Base-by-base conservation (phyloP, 768 basidiomycete genomes). In the Pulveroboletus sp. region DNA sequence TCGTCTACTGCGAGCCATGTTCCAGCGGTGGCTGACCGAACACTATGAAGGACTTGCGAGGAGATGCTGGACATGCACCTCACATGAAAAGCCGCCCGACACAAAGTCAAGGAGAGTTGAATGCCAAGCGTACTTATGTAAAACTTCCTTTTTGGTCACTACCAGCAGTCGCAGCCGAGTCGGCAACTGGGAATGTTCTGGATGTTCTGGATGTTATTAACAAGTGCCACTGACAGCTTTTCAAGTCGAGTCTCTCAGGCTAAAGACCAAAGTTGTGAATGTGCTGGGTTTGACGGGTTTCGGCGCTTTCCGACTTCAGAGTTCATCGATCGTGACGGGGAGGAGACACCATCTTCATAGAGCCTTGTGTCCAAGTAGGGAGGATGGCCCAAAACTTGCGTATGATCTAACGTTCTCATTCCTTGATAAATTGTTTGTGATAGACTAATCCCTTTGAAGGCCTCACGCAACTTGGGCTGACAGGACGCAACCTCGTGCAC, bases 1-100 rank as follows among this genome's bases (percentile, higher is more conserved):
- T 48, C 78, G 76, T 60, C 71, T 73, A 53, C 66, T 63, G 35
- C 71, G 74, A 59, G 74, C 69, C 77, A 78, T 78, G 45, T 49
- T 53, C 47, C 41, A 53, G 47, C 13, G 24, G n/a, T 45, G 44
- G 46, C 37, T 35, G 37, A 22, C 35, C 43, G 30, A 53, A n/a
- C 19, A 51, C 60, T 44, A 45, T 38, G 45, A 34, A 39, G 36
- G 42, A 43, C 49, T 19, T 23, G 37, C 37, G 48, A 41, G 20
- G 51, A 43, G 54, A 54, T 39, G 35, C 17, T 44, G 36, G 39
- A 45, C 50, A 42, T 30, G 37, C 45, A 32, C 40, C 55, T 49
- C 50, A 31, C 53, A 27, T 14, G 24, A 48, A 53, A 55, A 45
- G 52, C 53, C 53, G 49, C 23, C 49, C 32, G 27, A 50, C 40